phyloP scores from a whole-genome alignment of 169 alveolate genomes.

The Plasmodium relictum region DNA sequence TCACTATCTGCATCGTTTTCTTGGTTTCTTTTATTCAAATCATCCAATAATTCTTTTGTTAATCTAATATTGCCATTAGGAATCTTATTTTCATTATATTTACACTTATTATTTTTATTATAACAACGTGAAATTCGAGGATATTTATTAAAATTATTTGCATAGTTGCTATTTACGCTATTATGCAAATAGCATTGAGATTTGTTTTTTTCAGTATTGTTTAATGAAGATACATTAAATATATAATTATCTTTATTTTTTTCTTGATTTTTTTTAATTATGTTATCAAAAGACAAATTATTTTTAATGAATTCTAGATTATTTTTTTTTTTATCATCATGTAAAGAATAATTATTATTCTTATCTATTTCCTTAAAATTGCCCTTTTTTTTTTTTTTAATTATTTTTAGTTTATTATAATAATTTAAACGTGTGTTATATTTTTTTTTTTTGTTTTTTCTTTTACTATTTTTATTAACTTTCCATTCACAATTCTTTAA shows the following conservation, averaged over 20 bases:
- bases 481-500: slow-evolving; percentile 32
- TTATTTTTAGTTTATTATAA: slow-evolving; percentile 32
- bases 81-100: slow-evolving; percentile 9
- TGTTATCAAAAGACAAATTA: slow-evolving; percentile 9
- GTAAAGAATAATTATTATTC: slow-evolving; percentile 16
- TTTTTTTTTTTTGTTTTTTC: slow-evolving; percentile 14
- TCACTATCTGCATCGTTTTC: slow-evolving; percentile 20
- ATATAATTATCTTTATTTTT: not conserved
- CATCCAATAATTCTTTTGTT: slow-evolving; percentile 60
- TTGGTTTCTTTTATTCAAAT: slow-evolving; percentile 36
- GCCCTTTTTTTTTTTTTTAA: slow-evolving; percentile 21
- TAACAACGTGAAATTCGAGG: not conserved
- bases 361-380: slow-evolving; percentile 22
- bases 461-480: slow-evolving; percentile 6
- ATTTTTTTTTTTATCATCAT: slow-evolving; percentile 19
- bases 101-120: slow-evolving; percentile 8
- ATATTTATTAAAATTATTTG: slow-evolving; percentile 9
- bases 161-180: not conserved
- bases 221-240: not conserved
- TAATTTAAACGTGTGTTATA: slow-evolving; percentile 3
- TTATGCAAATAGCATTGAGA: not conserved
- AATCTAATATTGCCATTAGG: slow-evolving; percentile 24
- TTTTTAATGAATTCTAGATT: slow-evolving; percentile 15
- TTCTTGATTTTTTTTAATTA: slow-evolving; percentile 1
- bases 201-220: slow-evolving; percentile 1